phyloP scores from a whole-genome alignment of 495 filamentous ascomycete genomes.

The Bacidia gigantensis region DNA sequence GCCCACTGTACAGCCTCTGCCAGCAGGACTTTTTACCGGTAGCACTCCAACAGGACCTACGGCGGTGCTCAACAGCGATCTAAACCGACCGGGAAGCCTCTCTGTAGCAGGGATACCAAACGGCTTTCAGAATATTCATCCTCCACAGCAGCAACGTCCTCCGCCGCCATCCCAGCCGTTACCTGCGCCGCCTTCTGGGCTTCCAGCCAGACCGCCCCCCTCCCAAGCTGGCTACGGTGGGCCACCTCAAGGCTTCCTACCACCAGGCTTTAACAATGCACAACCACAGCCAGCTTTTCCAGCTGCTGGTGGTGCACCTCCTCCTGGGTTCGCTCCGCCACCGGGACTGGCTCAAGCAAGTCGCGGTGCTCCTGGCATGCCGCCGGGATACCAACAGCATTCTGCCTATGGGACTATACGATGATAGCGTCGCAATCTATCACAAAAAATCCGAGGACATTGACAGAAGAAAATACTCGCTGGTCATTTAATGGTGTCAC shows the following conservation, averaged over 20 bases:
- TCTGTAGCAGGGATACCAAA: slow-evolving; percentile 25
- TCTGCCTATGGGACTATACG: slow-evolving; percentile 32
- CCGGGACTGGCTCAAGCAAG: no score
- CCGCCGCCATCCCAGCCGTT: slow-evolving; percentile 32
- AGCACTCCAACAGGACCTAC: slow-evolving; percentile 31
- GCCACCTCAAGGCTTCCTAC: slow-evolving; percentile 50
- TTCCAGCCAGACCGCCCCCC: slow-evolving; percentile 67
- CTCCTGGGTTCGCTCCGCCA: slow-evolving; percentile 41
- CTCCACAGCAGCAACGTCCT: slow-evolving; percentile 28
- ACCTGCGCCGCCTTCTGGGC: slow-evolving; percentile 56
- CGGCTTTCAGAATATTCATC: slow-evolving; percentile 28
- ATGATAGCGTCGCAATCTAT: slow-evolving; percentile 15
- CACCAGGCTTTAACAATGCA: slow-evolving; percentile 38
- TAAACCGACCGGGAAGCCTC: slow-evolving; percentile 26
- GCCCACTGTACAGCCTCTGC: slow-evolving; percentile 47
- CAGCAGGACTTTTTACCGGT: slow-evolving; percentile 33
- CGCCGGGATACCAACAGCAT: slow-evolving; percentile 39
- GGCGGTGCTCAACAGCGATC: slow-evolving; percentile 43
- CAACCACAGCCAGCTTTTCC: slow-evolving; percentile 28
- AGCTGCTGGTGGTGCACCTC: slow-evolving; percentile 28
- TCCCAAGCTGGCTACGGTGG: slow-evolving; percentile 66
- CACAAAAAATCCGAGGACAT: no score
- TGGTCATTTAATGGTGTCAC: no score
- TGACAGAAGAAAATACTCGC: no score
- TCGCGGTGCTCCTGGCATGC: slow-evolving; percentile 29